Evolutionary conservation across 2,329 filamentous ascomycete genomes (phyloP), one percentile per base, ranked within the genome.

Genomic region (Colletotrichum endophyticum): DNA sequence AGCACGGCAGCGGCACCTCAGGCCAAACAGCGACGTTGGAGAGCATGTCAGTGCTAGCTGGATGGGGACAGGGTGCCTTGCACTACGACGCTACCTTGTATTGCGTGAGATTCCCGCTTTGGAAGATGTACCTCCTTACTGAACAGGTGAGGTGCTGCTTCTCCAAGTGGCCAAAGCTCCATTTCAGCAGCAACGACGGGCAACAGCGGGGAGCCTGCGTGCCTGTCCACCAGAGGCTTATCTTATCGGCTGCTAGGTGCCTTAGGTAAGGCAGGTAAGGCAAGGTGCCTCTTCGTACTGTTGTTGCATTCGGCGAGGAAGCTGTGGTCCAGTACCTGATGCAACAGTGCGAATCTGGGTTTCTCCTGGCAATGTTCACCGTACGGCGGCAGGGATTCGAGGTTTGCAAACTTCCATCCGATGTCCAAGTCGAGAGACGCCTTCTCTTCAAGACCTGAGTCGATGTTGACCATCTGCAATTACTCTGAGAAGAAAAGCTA

Each of bases 251-350:
- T 6, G 39, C 39, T 39, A 9, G 36, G 16, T 9, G 5, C 16
- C 36, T 44, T 44, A 44, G 36, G 36, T 44, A 44, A 44, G 39
- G 39, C 61, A 44, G 36, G 36, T 44, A 44, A 44, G 39, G 39
- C 61, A 25, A 57, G 22, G 12, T 59, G 56, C 62, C 62, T 16
- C 34, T n/a, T 22, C 39, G 62, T 73, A 30, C n/a, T 62, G 27
- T 70, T 64, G 73, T 75, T 72, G 73, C 73, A 73, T 75, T 68
- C 73, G 57, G 59, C 59, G n/a, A 34, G 39, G 25, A 62, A 69
- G 66, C 44, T 39, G 30, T 12, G 66, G 49, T 25, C 25, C 34
- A 16, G 22, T 70, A 22, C 30, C 62, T 39, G 72, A 76, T 76
- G 73, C 70, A 75, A 68, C 73, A 68, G 73, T 75, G 73, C 73